Percentiles rank a stretch among this genome's conserved stretches.
Evolutionary conservation across 495 filamentous ascomycete species (phyloP).

Genomic region (Penicillium dipodomyicola): DNA sequence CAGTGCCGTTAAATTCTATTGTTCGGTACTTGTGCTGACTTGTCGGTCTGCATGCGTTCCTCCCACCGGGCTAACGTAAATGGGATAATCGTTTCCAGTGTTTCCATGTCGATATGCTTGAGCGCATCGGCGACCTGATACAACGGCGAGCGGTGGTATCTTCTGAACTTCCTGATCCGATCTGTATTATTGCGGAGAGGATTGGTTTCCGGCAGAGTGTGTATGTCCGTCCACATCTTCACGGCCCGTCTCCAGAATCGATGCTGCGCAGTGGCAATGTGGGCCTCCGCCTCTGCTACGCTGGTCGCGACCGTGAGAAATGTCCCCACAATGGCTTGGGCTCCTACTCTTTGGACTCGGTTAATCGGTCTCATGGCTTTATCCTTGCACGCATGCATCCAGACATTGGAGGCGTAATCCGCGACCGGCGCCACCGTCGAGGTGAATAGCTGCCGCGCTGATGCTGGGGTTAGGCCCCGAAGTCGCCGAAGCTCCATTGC

Average conservation of each 20-base stretch:
- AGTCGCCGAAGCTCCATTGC: too few species aligned
- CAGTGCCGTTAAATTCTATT: too few species aligned
- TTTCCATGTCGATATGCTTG: conserved; percentile 12
- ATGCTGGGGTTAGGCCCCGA: too few species aligned
- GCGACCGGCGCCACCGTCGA: too few species aligned
- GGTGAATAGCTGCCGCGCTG: too few species aligned
- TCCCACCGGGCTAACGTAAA: too few species aligned
- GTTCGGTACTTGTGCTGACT: too few species aligned
- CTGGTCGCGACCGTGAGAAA: too few species aligned
- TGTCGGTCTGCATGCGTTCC: not conserved
- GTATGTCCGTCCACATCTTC: conserved; percentile 24
- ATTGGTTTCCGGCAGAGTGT: conserved; percentile 14
- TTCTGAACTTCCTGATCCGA: conserved; percentile 5
- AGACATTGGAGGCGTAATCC: too few species aligned
- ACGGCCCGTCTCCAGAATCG: conserved; percentile 24
- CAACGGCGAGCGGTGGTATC: conserved; percentile 10
- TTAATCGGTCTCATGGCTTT: conserved; percentile 19
- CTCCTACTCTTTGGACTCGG: conserved; percentile 29
- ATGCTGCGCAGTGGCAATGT: conserved; percentile 17
- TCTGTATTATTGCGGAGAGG: conserved; percentile 21
- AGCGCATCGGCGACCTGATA: conserved; percentile 10
- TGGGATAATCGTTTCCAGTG: not conserved
- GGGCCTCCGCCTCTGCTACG: conserved; percentile 6
- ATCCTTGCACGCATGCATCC: not conserved
- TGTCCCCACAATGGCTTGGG: not conserved